Percentiles rank a stretch among this genome's conserved stretches.
phyloP scores from a whole-genome alignment of 305 asterid genomes.

The Withania somnifera region DNA sequence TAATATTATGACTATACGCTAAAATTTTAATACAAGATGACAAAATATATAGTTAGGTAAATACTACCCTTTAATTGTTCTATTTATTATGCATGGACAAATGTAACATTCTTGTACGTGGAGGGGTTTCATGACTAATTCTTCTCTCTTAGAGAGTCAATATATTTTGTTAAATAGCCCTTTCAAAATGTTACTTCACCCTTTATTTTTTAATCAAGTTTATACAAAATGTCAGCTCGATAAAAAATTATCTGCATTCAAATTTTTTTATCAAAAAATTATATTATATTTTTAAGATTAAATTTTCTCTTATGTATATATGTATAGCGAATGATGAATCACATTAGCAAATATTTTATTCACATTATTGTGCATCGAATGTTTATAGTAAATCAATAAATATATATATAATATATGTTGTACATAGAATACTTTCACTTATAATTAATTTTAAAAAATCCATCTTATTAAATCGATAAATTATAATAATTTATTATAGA shows the following conservation, averaged over 20 bases:
- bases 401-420: not conserved
- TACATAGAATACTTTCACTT: not conserved
- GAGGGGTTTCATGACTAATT: not conserved
- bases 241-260: no score
- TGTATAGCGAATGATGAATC: not conserved
- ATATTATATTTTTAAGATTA: no score
- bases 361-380: not conserved
- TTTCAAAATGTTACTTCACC: not conserved
- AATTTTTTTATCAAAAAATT: no score
- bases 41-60: not conserved
- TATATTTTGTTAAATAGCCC: not conserved
- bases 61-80: not conserved
- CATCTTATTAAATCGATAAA: not conserved
- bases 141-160: not conserved
- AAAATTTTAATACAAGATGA: not conserved
- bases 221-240: no score
- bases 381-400: no score
- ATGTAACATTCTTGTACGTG: not conserved
- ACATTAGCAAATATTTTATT: not conserved
- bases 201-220: not conserved
- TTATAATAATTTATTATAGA: not conserved
- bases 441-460: no score
- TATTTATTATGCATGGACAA: slow-evolving; percentile 2
- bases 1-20: not conserved
- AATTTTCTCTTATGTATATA: not conserved